Evolutionary conservation across 768 basidiomycete genomes (phyloP).

Genomic region (Lactarius trivialis): DNA sequence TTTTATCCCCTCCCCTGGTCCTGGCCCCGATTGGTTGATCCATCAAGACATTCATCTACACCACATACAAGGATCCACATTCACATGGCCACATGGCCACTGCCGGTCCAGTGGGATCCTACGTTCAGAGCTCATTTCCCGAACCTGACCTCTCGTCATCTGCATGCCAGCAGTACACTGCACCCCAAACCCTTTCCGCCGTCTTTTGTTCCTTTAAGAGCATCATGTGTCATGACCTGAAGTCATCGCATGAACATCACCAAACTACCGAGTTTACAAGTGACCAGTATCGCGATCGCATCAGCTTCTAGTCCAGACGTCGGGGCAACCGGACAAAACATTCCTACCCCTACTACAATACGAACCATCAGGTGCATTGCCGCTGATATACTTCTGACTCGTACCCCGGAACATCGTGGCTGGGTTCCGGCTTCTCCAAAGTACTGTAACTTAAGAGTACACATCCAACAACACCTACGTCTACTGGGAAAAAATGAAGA

Average conservation of each 20-base stretch:
- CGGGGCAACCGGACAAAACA: not conserved
- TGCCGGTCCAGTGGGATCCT: not conserved
- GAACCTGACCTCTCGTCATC: not conserved
- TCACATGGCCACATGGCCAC: slow-evolving; percentile 5
- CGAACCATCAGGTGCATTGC: slow-evolving; percentile 6
- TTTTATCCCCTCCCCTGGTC: slow-evolving; percentile 9
- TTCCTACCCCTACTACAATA: not conserved
- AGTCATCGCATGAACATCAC: not conserved
- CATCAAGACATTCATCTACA: not conserved
- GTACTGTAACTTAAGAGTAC: too few relatives aligned
- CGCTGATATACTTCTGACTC: slow-evolving; percentile 15
- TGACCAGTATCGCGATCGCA: not conserved
- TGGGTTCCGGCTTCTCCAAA: not conserved
- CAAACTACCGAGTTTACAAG: not conserved
- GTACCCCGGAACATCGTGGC: not conserved
- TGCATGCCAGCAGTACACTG: not conserved
- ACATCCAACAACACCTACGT: not conserved
- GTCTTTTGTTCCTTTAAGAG: not conserved
- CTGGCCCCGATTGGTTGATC: not conserved
- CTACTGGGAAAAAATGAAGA: not conserved
- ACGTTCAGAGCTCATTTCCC: not conserved
- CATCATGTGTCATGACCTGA: not conserved
- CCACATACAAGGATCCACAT: not conserved
- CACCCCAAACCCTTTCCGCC: not conserved
- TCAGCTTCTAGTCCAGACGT: not conserved